These are phyloP conservation scores for Boletus austroedulis DNA, from an alignment of 1,284 basidiomycete genomes.

Conservation along the genomic window DNA sequence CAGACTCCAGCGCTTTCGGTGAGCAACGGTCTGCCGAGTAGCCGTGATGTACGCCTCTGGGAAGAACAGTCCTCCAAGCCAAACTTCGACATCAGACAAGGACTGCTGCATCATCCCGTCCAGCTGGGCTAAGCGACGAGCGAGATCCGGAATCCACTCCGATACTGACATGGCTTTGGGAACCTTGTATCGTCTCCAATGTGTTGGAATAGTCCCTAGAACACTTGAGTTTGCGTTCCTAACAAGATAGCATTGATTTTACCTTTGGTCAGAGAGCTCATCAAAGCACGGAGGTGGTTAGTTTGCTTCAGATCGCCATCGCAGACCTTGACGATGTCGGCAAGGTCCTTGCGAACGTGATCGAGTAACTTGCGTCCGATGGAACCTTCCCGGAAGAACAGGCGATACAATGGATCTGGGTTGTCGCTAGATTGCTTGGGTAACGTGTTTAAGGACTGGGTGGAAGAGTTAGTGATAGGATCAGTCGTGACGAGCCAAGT, in stretches of 20 bases:
- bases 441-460: slow-evolving; percentile 60
- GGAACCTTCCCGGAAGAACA: slow-evolving; percentile 85
- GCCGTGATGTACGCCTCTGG: slow-evolving; percentile 95
- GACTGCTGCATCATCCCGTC: slow-evolving; percentile 67
- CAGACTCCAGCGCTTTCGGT: slow-evolving; percentile 85
- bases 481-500: neutral
- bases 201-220: slow-evolving; percentile 78
- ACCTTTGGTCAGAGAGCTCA: slow-evolving; percentile 90
- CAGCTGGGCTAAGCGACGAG: slow-evolving; percentile 76
- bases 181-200: slow-evolving; percentile 90
- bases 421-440: slow-evolving; percentile 64
- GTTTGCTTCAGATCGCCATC: slow-evolving; percentile 89
- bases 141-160: slow-evolving; percentile 83
- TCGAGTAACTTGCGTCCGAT: slow-evolving; percentile 76
- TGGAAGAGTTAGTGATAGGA: slow-evolving; percentile 1
- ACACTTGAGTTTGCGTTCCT: slow-evolving; percentile 10
- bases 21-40: slow-evolving; percentile 88
- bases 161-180: slow-evolving; percentile 76
- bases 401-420: slow-evolving; percentile 80
- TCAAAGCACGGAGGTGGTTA: slow-evolving; percentile 84
- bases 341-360: slow-evolving; percentile 77
- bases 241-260: slow-evolving; percentile 11
- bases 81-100: slow-evolving; percentile 74
- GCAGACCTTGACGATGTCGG: slow-evolving; percentile 81
- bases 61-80: slow-evolving; percentile 92